Evolutionary conservation across 208 protist genomes (phyloP), one percentile per base, ranked within the genome.

Genomic region (Leishmania gerbilli): DNA sequence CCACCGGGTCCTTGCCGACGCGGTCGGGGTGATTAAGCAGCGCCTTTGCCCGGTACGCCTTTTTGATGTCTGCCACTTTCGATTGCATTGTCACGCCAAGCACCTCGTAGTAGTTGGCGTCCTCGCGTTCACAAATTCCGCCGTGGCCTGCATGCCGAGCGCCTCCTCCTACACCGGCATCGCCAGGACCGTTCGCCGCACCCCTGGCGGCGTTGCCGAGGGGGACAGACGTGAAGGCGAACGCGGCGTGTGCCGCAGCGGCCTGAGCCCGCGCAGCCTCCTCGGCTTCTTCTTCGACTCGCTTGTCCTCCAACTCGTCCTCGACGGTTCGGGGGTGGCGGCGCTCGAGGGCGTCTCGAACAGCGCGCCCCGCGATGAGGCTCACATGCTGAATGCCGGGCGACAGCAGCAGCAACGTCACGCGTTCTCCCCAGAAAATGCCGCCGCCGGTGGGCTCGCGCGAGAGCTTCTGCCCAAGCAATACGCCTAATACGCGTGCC

Each of bases 1-100:
- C 86, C 19, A 53, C 83, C 1, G 74, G 64, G 64, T 90, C 82
- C 74, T 80, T 75, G 42, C 84, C 82, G 37, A 90, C 90, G 53
- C 91, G 89, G 64, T 96, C 92, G 27, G 94, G 92, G 78, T 97
- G 94, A 60, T 91, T 89, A 53, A 88, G 77, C 31, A 97, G 82
- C 42, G 92, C 91, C 21, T 86, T 79, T 27, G 81, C 68, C 0
- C 88, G 87, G 68, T 96, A 97, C 9, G 94, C 92, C 68, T 92
- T 90, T 71, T 91, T 90, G 56, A 96, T 96, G 67, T 93, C 92
- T 37, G 79, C 84, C 24, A 42, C 75, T 74, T 79, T 87, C 47
- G 92, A 91, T 51, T 84, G 88, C 56, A 80, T 82, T 8, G 78
- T 51, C 27, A 97, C 91, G 11, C 90, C 89, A 24, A 97, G 79